Evolutionary conservation across 805 yeast genomes (phyloP).

Genomic region (Starmerella tilneyi): DNA sequence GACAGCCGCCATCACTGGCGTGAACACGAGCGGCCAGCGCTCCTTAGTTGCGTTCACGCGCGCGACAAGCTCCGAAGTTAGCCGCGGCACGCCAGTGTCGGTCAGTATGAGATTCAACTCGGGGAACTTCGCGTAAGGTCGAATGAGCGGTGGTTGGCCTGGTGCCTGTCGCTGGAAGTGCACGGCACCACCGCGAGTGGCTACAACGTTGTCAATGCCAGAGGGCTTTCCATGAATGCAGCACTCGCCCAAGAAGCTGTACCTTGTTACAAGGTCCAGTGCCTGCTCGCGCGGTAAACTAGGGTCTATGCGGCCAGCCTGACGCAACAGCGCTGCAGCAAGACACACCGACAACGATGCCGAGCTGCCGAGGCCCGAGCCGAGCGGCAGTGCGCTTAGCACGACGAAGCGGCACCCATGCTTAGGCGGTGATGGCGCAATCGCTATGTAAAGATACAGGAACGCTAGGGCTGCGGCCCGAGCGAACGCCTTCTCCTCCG

Average conservation of each 20-base stretch:
- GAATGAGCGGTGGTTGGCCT: slow-evolving; percentile 40
- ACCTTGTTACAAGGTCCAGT: slow-evolving; percentile 50
- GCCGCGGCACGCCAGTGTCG: slow-evolving; percentile 76
- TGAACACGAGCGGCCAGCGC: slow-evolving; percentile 45
- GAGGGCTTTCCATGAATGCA: slow-evolving; percentile 95
- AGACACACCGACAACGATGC: slow-evolving; percentile 83
- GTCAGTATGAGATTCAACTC: slow-evolving; percentile 63
- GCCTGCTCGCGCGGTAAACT: slow-evolving; percentile 24
- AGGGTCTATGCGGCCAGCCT: slow-evolving; percentile 45
- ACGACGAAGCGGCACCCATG: slow-evolving; percentile 49
- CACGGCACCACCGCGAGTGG: slow-evolving; percentile 93
- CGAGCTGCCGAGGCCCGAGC: slow-evolving; percentile 94
- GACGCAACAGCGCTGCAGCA: slow-evolving; percentile 52
- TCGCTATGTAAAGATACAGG: slow-evolving; percentile 53
- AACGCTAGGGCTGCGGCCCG: slow-evolving; percentile 74
- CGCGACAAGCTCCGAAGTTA: slow-evolving; percentile 75
- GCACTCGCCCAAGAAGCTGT: slow-evolving; percentile 90
- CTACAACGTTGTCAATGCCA: slow-evolving; percentile 93
- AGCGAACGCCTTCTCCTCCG: slow-evolving; percentile 44
- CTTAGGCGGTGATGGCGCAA: not conserved
- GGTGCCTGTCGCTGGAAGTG: slow-evolving; percentile 52
- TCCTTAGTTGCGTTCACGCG: slow-evolving; percentile 51
- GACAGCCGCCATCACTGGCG: slow-evolving; percentile 63
- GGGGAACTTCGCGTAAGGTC: slow-evolving; percentile 64
- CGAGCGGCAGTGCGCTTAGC: slow-evolving; percentile 81